Conservation (phyloP, 2,329 filamentous ascomycete species). For the Cladophialophora yegresii region DNA sequence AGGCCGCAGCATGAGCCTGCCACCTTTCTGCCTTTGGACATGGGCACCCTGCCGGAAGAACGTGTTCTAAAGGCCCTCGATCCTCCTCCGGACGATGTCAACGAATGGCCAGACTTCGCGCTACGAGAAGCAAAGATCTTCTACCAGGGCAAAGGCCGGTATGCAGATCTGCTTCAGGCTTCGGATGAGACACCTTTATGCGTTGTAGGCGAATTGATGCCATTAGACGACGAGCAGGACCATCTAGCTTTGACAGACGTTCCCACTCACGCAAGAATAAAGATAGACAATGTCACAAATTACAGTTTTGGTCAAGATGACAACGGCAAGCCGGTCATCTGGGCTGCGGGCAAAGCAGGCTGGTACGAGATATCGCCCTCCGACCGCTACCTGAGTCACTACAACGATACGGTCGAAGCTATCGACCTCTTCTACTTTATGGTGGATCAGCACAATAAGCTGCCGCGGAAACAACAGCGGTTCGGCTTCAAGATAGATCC, state of each 20-base stretch:
- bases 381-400: constrained; percentile 53
- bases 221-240: constrained; percentile 49
- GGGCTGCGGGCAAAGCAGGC: constrained; percentile 63
- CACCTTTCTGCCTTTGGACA: constrained; percentile 22
- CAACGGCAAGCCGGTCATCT: constrained; percentile 59
- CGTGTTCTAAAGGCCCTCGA: constrained; percentile 49
- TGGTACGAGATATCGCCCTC: constrained; percentile 63
- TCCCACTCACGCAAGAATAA: constrained; percentile 41
- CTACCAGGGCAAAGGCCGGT: constrained; percentile 51
- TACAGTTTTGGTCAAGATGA: constrained; percentile 55
- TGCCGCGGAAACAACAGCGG: constrained; percentile 32
- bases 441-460: constrained; percentile 57
- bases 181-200: constrained; percentile 57
- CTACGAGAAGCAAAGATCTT: constrained; percentile 58
- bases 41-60: constrained; percentile 40
- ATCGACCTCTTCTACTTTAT: constrained; percentile 63
- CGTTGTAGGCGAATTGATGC: constrained; percentile 56
- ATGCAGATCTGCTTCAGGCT: constrained; percentile 58
- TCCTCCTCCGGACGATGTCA: constrained; percentile 50
- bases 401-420: constrained; percentile 60
- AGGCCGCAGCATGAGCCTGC: constrained; percentile 29
- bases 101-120: constrained; percentile 63
- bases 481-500: constrained; percentile 35
- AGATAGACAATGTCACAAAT: constrained; percentile 53
- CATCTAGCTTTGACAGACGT: constrained; percentile 46